phyloP scores from a whole-genome alignment of 1,284 basidiomycete species.

The Rugosomyces carneus region DNA sequence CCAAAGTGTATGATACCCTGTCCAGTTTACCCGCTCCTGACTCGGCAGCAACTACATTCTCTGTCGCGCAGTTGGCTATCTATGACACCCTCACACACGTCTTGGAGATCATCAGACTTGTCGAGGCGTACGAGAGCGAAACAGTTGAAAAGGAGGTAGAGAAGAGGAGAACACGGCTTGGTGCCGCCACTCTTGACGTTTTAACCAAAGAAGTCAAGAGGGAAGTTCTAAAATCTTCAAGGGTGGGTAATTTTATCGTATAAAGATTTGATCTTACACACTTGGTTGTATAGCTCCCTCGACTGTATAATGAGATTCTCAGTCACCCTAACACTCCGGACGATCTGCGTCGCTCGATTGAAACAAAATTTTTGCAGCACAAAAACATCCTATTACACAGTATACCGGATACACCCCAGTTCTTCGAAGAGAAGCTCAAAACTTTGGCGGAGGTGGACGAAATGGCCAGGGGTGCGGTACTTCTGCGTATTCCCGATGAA shows the following conservation, averaged over 20 bases:
- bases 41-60: constrained; percentile 57
- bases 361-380: constrained; percentile 64
- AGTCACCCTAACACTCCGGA: constrained; percentile 75
- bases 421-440: constrained; percentile 39
- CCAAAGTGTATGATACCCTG: constrained; percentile 60
- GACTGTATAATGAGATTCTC: constrained; percentile 67
- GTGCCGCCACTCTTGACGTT: constrained; percentile 61
- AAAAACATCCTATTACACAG: constrained; percentile 54
- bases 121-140: constrained; percentile 56
- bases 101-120: constrained; percentile 59
- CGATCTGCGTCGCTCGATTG: constrained; percentile 60
- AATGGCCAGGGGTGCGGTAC: constrained; percentile 65
- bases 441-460: constrained; percentile 61
- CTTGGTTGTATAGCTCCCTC: constrained; percentile 46
- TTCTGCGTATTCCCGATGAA: constrained; percentile 71
- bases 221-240: constrained; percentile 57
- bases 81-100: constrained; percentile 63
- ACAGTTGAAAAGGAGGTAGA: constrained; percentile 61
- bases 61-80: constrained; percentile 55
- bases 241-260: constrained; percentile 36
- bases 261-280: not conserved
- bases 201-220: constrained; percentile 61
- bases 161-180: constrained; percentile 70
- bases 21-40: constrained; percentile 70
- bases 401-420: constrained; percentile 39